Evolutionary conservation across 306 rosid species (phyloP), one percentile per base, ranked within the genome.

Genomic region (Sechiopsis laciniata): DNA sequence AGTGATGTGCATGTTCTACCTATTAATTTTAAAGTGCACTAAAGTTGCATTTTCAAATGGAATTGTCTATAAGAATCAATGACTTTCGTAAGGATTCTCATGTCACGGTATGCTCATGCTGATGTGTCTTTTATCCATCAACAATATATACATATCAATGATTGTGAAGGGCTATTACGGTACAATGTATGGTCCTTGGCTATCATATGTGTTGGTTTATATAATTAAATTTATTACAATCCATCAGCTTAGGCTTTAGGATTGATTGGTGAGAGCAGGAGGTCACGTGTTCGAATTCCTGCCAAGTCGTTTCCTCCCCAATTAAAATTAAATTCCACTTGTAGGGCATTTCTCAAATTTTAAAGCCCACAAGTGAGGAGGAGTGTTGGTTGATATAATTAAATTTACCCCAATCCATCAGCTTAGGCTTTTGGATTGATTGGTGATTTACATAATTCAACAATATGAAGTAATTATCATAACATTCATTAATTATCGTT

Each of bases 151-250:
- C 74, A 14, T 69, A 8, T 14, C 58, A 8, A 15, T 69, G 74
- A 68, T 68, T 48, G 21, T 68, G 72, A 67, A 7, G 40, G 21
- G 42, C 73, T 13, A 5, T 52, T 70, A 24, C 20, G 11, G 17
- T 70, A 64, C 26, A n/a, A 12, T 35, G 71, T 50, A 51, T 22
- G 57, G 21, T 26, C 60, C 13, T 68, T 11, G 72, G 54, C 50
- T 42, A 45, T 19, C 7, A 22, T 59, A 22, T 22, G 40, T n/a
- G n/a, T n/a, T n/a, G n/a, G n/a, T n/a, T n/a, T n/a, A 59, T 59
- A 32, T n/a, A 5, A n/a, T 63, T 64, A 35, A n/a, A n/a, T n/a
- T n/a, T n/a, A n/a, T n/a, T n/a, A n/a, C n/a, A n/a, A n/a, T n/a
- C n/a, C n/a, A n/a, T n/a, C n/a, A n/a, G n/a, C n/a, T n/a, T n/a